Evolutionary conservation across 2,329 filamentous ascomycete species (phyloP).

Genomic region (Blastomyces parvus): DNA sequence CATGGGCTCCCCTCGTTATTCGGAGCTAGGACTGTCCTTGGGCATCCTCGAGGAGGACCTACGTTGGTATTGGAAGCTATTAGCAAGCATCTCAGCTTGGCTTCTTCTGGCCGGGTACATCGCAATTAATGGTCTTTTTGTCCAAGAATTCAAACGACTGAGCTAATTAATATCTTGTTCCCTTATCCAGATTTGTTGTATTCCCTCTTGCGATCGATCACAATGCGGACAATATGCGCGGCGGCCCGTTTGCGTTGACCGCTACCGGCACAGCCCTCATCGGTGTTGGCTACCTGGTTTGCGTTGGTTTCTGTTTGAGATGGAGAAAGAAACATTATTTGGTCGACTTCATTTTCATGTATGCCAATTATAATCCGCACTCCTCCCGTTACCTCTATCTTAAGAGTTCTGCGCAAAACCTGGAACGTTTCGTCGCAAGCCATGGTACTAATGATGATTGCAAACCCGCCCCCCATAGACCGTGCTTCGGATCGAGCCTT

Average conservation of each 20-base stretch:
- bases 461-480: constrained; percentile 8
- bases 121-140: background rate
- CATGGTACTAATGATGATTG: constrained; percentile 4
- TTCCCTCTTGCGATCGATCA: constrained; percentile 24
- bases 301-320: constrained; percentile 19
- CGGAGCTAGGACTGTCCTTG: constrained; percentile 13
- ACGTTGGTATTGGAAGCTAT: constrained; percentile 21
- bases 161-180: background rate
- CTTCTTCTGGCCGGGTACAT: constrained; percentile 24
- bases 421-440: background rate
- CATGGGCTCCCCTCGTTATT: constrained; percentile 15
- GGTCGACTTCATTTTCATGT: constrained; percentile 27
- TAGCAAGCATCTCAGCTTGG: constrained; percentile 22
- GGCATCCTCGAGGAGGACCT: constrained; percentile 14
- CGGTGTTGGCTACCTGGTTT: constrained; percentile 21
- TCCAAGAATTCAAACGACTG: background rate
- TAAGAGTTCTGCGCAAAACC: background rate
- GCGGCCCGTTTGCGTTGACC: constrained; percentile 20
- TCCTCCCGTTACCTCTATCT: background rate
- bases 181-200: constrained; percentile 23
- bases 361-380: constrained; percentile 12
- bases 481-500: constrained; percentile 22
- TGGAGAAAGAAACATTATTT: constrained; percentile 20
- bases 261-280: constrained; percentile 24
- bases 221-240: constrained; percentile 15